Percentiles rank a stretch among this genome's conserved stretches.
phyloP scores from a whole-genome alignment of 2,329 filamentous ascomycete species.

The Bipolaris oryzae region DNA sequence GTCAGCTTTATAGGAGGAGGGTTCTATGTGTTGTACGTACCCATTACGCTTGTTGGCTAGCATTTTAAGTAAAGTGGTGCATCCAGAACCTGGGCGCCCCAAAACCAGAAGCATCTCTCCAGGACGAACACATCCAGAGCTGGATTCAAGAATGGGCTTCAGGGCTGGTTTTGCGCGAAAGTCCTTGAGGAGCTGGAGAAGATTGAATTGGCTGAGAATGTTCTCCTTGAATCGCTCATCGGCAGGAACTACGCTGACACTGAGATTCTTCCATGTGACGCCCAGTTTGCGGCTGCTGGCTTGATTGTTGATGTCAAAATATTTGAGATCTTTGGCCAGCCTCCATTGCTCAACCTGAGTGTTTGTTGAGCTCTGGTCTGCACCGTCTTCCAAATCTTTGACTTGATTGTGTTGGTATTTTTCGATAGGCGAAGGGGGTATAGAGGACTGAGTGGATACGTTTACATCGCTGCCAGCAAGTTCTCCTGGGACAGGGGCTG shows the following conservation, averaged over 20 bases:
- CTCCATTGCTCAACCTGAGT: slow-evolving; percentile 32
- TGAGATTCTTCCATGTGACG: slow-evolving; percentile 75
- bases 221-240: slow-evolving; percentile 67
- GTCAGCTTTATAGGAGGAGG: slow-evolving; percentile 34
- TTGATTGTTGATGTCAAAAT: slow-evolving; percentile 23
- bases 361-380: slow-evolving; percentile 18
- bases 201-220: slow-evolving; percentile 60
- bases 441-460: neutral
- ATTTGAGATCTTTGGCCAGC: slow-evolving; percentile 28
- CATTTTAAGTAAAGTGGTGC: slow-evolving; percentile 70
- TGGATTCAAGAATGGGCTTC: slow-evolving; percentile 67
- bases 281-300: slow-evolving; percentile 50
- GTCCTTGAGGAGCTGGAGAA: slow-evolving; percentile 45
- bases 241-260: slow-evolving; percentile 70
- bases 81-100: slow-evolving; percentile 61
- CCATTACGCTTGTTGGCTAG: slow-evolving; percentile 59
- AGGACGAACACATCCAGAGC: slow-evolving; percentile 67
- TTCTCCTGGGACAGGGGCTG: neutral
- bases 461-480: neutral
- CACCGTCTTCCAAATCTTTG: slow-evolving; percentile 2
- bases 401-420: neutral
- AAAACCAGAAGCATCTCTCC: slow-evolving; percentile 77
- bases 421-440: neutral
- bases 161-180: slow-evolving; percentile 54
- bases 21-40: slow-evolving; percentile 54